Conservation (phyloP, 2,329 filamentous ascomycete species). For the Ceratocystiopsis sp. region DNA sequence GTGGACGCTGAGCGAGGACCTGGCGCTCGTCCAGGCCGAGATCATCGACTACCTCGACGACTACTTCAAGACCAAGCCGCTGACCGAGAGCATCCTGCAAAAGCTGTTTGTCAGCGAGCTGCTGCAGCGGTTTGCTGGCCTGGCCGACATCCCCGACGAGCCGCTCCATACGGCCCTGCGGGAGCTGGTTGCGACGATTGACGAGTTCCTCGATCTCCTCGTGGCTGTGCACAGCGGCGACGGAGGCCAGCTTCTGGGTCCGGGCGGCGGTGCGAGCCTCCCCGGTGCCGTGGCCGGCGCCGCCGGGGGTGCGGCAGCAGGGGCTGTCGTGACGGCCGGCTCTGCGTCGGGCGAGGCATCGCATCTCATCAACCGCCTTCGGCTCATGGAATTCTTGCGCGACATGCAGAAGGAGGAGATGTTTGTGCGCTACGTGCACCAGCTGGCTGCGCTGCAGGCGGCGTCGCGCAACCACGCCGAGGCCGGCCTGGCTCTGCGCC, state of each 20-base stretch:
- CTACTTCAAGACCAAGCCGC: slow-evolving; percentile 74
- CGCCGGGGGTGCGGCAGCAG: not conserved
- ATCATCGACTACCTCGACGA: slow-evolving; percentile 88
- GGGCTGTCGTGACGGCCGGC: not conserved
- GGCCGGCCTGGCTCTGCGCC: slow-evolving; percentile 70
- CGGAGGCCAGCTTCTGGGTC: slow-evolving; percentile 18
- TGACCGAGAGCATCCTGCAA: slow-evolving; percentile 78
- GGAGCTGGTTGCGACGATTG: slow-evolving; percentile 66
- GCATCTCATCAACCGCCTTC: slow-evolving; percentile 71
- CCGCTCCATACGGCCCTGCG: slow-evolving; percentile 59
- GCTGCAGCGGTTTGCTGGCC: slow-evolving; percentile 58
- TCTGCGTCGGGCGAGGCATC: slow-evolving; percentile 45
- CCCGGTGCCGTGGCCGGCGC: not conserved
- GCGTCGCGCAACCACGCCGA: slow-evolving; percentile 66
- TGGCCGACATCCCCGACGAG: slow-evolving; percentile 50
- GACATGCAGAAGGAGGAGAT: slow-evolving; percentile 97
- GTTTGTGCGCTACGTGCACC: slow-evolving; percentile 89
- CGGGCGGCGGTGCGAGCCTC: too few relatives aligned
- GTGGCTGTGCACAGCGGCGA: slow-evolving; percentile 76
- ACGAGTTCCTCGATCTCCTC: slow-evolving; percentile 79
- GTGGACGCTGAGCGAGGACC: slow-evolving; percentile 87
- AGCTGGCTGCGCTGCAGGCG: slow-evolving; percentile 63
- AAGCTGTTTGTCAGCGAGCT: slow-evolving; percentile 86
- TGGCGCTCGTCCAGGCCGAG: slow-evolving; percentile 83
- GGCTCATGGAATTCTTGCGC: slow-evolving; percentile 88